Base-by-base conservation (phyloP, 495 filamentous ascomycete species). In the Echria macrotheca region DNA sequence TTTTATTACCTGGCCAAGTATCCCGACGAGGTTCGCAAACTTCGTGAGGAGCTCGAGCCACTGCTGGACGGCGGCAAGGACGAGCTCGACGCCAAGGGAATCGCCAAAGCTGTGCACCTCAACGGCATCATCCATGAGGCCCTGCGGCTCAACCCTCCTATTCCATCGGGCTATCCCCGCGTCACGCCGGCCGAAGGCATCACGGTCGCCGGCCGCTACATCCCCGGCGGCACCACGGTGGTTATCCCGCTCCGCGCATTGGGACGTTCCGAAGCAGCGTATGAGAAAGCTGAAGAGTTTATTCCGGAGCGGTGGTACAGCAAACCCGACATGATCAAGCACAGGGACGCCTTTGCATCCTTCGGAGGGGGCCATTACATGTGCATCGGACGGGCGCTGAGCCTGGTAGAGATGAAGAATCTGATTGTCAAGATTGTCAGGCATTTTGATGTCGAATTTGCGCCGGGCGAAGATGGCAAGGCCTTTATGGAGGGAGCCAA, bases 191-290 rank as follows among this genome's bases (percentile, higher is more conserved):
- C 40, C 8, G 60, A 57, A 11, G 61, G 62, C 5, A 60, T 81
- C 21, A 65, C 70, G 0, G 59, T 84, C 1, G 67, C 74, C 22
- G 81, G 77, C 14, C 33, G 12, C 4, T 54, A 50, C 39, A 44
- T 54, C n/a, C 52, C 52, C 1, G 52, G 52, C 1, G 32, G 33
- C 7, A 52, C 50, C 0, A 49, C 46, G 1, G 46, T 49, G 2
- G 46, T 49, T 0, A 49, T 49, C 46, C 46, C 46, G 19, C 46
- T 49, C 5, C 32, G 46, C n/a, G 40, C 46, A 33, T 14, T 49
- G 33, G 46, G 46, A 21, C 33, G 46, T 1, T 49, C 46, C 22
- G 46, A 49, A 14, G 35, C 35, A 1, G 39, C 33, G 24, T 49
- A 49, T 25, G 46, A 25, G 33, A 10, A 17, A 3, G 46, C 46